Conservation (phyloP, 1,139 yeast species). For the Trichomonascaceae sp. region DNA sequence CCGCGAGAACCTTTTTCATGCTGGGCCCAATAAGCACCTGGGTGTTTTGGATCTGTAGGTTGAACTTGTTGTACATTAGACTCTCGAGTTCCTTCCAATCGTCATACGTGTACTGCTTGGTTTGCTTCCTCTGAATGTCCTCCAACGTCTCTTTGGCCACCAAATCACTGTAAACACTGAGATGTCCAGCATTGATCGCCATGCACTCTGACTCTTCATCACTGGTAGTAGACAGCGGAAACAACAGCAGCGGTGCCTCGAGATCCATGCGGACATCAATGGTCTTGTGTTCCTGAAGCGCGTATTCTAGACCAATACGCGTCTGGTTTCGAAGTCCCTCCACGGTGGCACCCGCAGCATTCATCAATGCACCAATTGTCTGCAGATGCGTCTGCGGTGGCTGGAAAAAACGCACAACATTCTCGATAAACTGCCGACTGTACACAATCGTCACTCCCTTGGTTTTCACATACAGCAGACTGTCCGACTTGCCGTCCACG, state of each 20-base stretch:
- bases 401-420: constrained; percentile 57
- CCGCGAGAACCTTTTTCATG: constrained; percentile 56
- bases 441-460: constrained; percentile 84
- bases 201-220: constrained; percentile 75
- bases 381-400: constrained; percentile 82
- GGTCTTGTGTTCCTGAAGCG: constrained; percentile 88
- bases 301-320: constrained; percentile 83
- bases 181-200: constrained; percentile 91
- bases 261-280: constrained; percentile 72
- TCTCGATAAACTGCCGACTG: constrained; percentile 70
- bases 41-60: constrained; percentile 66
- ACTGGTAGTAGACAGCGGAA: constrained; percentile 70
- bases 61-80: constrained; percentile 82
- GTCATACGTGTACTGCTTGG: constrained; percentile 50
- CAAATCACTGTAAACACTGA: constrained; percentile 68
- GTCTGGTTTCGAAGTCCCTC: constrained; percentile 87
- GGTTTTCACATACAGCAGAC: constrained; percentile 57
- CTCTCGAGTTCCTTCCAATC: constrained; percentile 65
- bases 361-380: constrained; percentile 82
- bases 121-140: constrained; percentile 52
- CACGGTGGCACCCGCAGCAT: constrained; percentile 90
- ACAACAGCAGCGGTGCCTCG: constrained; percentile 85
- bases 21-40: constrained; percentile 80
- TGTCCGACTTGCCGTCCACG: constrained; percentile 69
- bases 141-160: constrained; percentile 61